Evolutionary conservation across 2,329 filamentous ascomycete genomes (phyloP).

Genomic region (Dactylonectria estremocensis): DNA sequence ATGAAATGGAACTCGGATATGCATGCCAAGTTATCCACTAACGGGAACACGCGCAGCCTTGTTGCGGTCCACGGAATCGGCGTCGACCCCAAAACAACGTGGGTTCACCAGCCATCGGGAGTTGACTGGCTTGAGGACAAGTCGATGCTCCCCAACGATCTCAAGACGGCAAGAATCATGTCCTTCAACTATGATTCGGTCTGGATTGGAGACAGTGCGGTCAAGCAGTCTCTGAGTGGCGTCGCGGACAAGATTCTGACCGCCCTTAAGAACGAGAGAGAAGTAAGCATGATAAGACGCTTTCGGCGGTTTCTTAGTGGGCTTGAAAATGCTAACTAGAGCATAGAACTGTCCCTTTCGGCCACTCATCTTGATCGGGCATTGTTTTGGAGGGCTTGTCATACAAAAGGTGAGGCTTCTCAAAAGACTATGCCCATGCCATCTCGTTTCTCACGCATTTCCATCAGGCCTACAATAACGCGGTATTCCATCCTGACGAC

Average conservation of each 20-base stretch:
- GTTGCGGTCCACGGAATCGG: conserved; percentile 33
- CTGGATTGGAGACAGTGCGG: conserved; percentile 27
- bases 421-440: not conserved
- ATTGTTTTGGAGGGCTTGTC: conserved; percentile 34
- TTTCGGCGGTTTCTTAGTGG: too few relatives aligned
- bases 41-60: not conserved
- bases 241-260: conserved; percentile 19
- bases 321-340: too few relatives aligned
- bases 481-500: conserved; percentile 1
- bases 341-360: conserved; percentile 16
- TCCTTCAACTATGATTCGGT: conserved; percentile 29
- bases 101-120: conserved; percentile 14
- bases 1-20: not conserved
- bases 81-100: conserved; percentile 19
- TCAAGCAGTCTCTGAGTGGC: conserved; percentile 13
- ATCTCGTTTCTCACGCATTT: not conserved
- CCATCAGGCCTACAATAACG: not conserved
- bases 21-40: not conserved
- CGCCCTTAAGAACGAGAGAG: not conserved
- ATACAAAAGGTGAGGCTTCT: conserved; percentile 21
- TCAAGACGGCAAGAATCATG: conserved; percentile 31
- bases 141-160: conserved; percentile 27
- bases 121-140: conserved; percentile 26
- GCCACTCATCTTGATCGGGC: conserved; percentile 33
- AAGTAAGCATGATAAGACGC: not conserved